A percentile compares a stretch with the other conserved stretches of the same genome.
phyloP scores from a whole-genome alignment of 495 filamentous ascomycete genomes.

The Neurospora discreta region DNA sequence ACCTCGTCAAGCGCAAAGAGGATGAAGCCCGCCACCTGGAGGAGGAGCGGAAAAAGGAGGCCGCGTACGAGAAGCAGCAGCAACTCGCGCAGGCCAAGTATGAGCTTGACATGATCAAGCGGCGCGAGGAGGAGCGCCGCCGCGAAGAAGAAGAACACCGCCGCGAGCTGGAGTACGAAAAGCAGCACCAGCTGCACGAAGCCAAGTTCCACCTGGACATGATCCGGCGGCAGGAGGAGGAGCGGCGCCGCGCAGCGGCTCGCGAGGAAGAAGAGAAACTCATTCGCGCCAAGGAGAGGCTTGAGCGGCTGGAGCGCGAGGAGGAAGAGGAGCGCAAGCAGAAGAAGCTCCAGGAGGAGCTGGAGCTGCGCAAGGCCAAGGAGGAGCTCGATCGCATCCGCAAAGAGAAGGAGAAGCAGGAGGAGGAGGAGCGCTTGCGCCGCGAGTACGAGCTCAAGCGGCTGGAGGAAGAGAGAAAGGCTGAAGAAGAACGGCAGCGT shows the following conservation, averaged over 20 bases:
- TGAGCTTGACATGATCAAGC: conserved; percentile 33
- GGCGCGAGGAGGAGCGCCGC: conserved; percentile 14
- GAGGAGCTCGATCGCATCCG: conserved; percentile 32
- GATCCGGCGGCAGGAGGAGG: conserved; percentile 28
- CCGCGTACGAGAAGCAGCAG: conserved; percentile 16
- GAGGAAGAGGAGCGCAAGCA: conserved; percentile 33
- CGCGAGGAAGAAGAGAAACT: conserved; percentile 24
- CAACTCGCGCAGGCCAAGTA: conserved; percentile 20
- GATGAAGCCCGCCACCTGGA: conserved; percentile 29
- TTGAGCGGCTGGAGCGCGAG: conserved; percentile 14
- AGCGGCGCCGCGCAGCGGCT: conserved; percentile 18
- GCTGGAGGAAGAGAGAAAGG: conserved; percentile 43
- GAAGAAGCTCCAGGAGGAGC: conserved; percentile 30
- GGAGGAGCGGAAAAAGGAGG: conserved; percentile 40
- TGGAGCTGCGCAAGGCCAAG: conserved; percentile 33
- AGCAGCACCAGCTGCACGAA: conserved; percentile 18
- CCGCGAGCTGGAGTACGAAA: conserved; percentile 12
- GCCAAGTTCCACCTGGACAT: conserved; percentile 34
- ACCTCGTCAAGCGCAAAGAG: conserved; percentile 15
- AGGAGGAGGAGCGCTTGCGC: conserved; percentile 36
- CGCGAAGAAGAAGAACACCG: conserved; percentile 6
- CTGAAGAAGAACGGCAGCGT: conserved; percentile 28
- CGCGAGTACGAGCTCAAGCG: conserved; percentile 45
- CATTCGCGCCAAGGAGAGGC: conserved; percentile 14
- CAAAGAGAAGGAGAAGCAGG: conserved; percentile 34